Conservation (phyloP, 2,329 filamentous ascomycete species). For the Amphichorda felina region DNA sequence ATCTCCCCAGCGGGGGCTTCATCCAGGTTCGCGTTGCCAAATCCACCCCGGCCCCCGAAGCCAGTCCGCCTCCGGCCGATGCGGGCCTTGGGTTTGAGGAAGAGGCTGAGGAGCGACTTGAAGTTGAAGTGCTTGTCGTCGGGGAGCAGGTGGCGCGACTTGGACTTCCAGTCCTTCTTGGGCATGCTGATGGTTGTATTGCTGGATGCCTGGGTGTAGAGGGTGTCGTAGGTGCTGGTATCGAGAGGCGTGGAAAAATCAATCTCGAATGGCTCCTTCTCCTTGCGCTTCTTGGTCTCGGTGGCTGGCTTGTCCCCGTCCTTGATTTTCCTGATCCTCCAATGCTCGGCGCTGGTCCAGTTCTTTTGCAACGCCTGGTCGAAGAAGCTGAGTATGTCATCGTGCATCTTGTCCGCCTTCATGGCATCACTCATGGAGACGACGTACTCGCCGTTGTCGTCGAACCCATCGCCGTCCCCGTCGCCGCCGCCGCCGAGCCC, state of each 20-base stretch:
- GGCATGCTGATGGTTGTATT: conserved; percentile 75
- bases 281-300: conserved; percentile 61
- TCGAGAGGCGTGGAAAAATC: conserved; percentile 74
- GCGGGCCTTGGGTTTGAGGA: conserved; percentile 87
- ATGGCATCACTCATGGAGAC: conserved; percentile 62
- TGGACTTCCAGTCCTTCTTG: conserved; percentile 92
- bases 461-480: conserved; percentile 21
- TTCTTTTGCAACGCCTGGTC: conserved; percentile 95
- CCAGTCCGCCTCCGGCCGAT: conserved; percentile 47
- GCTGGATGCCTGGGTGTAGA: conserved; percentile 72
- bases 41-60: conserved; percentile 18
- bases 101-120: conserved; percentile 75
- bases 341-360: conserved; percentile 97
- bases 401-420: conserved; percentile 60
- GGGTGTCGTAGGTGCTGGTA: conserved; percentile 55
- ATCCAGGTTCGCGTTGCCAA: conserved; percentile 29
- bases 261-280: conserved; percentile 94
- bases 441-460: conserved; percentile 59
- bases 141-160: conserved; percentile 82
- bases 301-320: conserved; percentile 53
- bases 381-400: conserved; percentile 96
- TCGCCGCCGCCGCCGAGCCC: conserved; percentile 36
- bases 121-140: conserved; percentile 99
- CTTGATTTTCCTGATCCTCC: conserved; percentile 93
- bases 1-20: conserved; percentile 62